phyloP scores from a whole-genome alignment of 495 filamentous ascomycete species.

The Aspergillus asperescens region DNA sequence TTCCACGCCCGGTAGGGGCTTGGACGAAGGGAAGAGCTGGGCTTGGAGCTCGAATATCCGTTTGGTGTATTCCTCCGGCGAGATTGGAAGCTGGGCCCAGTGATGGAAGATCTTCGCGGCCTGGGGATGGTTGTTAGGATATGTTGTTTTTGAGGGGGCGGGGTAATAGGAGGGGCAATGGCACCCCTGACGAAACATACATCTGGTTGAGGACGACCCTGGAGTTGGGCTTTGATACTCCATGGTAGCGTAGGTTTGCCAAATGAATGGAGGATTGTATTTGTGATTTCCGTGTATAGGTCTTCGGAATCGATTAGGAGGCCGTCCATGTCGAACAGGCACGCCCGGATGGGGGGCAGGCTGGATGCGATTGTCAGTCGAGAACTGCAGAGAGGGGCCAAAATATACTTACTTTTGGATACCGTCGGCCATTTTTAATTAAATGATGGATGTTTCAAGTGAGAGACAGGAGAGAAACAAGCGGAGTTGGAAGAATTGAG shows the following conservation, averaged over 20 bases:
- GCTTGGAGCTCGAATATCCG: slow-evolving; percentile 58
- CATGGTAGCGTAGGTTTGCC: slow-evolving; percentile 72
- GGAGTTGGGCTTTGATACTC: slow-evolving; percentile 88
- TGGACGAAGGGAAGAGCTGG: slow-evolving; percentile 63
- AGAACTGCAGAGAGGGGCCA: neutral
- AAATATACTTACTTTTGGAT: slow-evolving; percentile 7
- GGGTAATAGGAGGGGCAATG: neutral
- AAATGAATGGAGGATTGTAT: slow-evolving; percentile 71
- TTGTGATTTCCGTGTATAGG: slow-evolving; percentile 78
- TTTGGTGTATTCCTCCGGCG: slow-evolving; percentile 54
- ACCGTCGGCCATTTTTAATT: slow-evolving; percentile 6
- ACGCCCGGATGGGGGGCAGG: slow-evolving; percentile 76
- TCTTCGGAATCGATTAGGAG: slow-evolving; percentile 93
- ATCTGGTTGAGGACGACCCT: slow-evolving; percentile 79
- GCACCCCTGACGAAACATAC: slow-evolving; percentile 36
- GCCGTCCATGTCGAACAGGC: slow-evolving; percentile 98
- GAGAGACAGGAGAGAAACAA: neutral
- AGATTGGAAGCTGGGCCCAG: slow-evolving; percentile 85
- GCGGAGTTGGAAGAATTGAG: neutral
- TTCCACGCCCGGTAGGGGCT: slow-evolving; percentile 73
- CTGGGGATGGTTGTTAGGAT: no score
- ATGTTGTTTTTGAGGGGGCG: no score
- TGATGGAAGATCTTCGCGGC: slow-evolving; percentile 56
- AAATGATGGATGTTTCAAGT: no score
- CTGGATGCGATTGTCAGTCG: slow-evolving; percentile 33